Evolutionary conservation across 352 stramenopile genomes (phyloP), one percentile per base, ranked within the genome.

Genomic region (Pythium graminicola): DNA sequence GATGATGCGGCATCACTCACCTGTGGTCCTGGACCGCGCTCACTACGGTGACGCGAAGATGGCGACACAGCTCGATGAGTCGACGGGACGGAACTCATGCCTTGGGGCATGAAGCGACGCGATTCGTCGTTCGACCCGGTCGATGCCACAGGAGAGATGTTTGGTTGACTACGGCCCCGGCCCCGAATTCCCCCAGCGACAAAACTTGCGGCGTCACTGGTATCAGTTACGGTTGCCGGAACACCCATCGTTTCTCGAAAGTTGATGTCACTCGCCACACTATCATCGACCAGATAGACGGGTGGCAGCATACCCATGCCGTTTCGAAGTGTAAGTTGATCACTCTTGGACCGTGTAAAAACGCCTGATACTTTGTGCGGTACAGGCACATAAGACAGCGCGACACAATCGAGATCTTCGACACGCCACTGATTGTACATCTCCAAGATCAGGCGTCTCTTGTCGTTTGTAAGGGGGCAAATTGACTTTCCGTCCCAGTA

Each of bases 391-490:
- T 91, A 93, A 4, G 78, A 85, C n/a, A 93, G 72, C 9, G 83
- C 83, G 11, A 88, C 81, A 45, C 79, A 90, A 42, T 92, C 83
- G 19, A 94, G 50, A 48, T 94, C 83, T 64, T 94, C 83, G 13
- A 90, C 81, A 10, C 80, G 77, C 83, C 83, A 94, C 43, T 94
- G 83, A 49, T 91, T 86, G 62, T 92, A 94, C 81, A 94, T 92
- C 17, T 94, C 83, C 16, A 91, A 62, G 41, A 94, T 94, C 16
- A 67, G 57, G 6, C 76, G 79, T 35, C 86, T 70, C 57, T 88
- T 92, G 17, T 94, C 83, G 28, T 47, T 80, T 51, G 75, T 89
- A 13, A 94, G 56, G 6, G 83, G 83, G 35, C 83, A 94, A 32
- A 94, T 94, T 1, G 79, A 91, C 41, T 92, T 90, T 24, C 83